Base-by-base conservation (phyloP, 2,329 filamentous ascomycete species). In the Colletotrichum eremochloae region DNA sequence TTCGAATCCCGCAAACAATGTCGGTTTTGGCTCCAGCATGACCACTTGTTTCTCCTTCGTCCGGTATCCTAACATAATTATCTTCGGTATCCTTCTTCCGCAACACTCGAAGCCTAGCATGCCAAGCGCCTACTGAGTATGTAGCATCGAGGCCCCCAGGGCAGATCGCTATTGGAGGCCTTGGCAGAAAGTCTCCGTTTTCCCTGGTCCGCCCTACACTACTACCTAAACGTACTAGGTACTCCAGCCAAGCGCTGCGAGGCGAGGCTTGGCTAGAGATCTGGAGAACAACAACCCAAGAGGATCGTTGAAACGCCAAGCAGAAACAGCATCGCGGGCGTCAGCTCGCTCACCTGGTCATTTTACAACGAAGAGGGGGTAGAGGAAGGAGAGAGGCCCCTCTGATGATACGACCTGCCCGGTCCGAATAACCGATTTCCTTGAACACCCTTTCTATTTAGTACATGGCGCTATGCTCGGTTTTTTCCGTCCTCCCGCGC, bases 251-350 rank as follows among this genome's bases (percentile, higher is more conserved):
- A 42, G 56, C 50, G 58, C 38, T 33, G 20, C 48, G 64, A 71
- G 36, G 64, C 66, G 64, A 71, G 36, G 64, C 66, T 68, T 36
- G 9, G 57, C 57, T 63, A 65, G 69, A 46, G 69, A 62, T 8
- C 66, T 55, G 66, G 60, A 72, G 42, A 65, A 46, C 46, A 69
- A 50, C 48, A n/a, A 14, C 40, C 65, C 58, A 68, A 56, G 55
- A 55, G 58, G 60, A 65, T 72, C 69, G 55, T 60, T 69, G 69
- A 72, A 72, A 72, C 69, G 66, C 69, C 66, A 69, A 72, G 69
- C 60, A 61, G 69, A 72, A 72, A 72, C 69, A 65, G 56, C 60
- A 63, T 46, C 20, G 55, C 12, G 46, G 61, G 44, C 33, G 33
- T 60, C 48, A 46, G 56, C 46, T 48, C 40, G 38, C 8, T 24